A percentile compares a stretch with the other conserved stretches of the same genome.
Evolutionary conservation across 441 rosid species (phyloP).

Genomic region (Lepidium campestre): DNA sequence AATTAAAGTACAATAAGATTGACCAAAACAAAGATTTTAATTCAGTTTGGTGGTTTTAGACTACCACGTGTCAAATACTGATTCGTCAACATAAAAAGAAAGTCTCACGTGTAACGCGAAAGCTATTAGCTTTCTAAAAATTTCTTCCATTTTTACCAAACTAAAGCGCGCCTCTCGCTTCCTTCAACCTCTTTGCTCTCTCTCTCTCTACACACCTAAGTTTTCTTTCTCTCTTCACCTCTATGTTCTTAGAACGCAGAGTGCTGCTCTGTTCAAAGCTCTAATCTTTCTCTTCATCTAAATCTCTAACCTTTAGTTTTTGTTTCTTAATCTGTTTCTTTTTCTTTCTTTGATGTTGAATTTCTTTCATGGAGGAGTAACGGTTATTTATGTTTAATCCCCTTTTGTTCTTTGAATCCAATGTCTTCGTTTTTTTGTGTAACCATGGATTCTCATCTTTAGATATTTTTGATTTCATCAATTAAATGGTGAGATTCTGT

Average conservation of each 20-base stretch:
- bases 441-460: conserved; percentile 27
- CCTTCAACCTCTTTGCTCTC: conserved; percentile 15
- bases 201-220: conserved; percentile 15
- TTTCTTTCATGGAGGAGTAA: neutral
- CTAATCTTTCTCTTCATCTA: neutral
- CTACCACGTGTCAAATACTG: neutral
- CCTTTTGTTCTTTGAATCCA: neutral
- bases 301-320: neutral
- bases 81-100: conserved; percentile 11
- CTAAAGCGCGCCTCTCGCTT: conserved; percentile 33
- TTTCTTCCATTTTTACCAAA: conserved; percentile 26
- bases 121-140: conserved; percentile 22
- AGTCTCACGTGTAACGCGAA: conserved; percentile 28
- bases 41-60: neutral
- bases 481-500: conserved; percentile 45
- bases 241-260: conserved; percentile 4
- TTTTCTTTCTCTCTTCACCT: neutral
- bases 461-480: conserved; percentile 29
- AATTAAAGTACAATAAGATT: neutral
- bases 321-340: neutral
- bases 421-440: neutral
- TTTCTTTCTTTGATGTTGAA: neutral
- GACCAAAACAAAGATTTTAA: neutral
- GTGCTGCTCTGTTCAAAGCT: neutral
- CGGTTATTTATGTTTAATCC: conserved; percentile 7